Percentiles rank a stretch among this genome's conserved stretches.
phyloP scores from a whole-genome alignment of 495 filamentous ascomycete genomes.

The Penicillium parvum region DNA sequence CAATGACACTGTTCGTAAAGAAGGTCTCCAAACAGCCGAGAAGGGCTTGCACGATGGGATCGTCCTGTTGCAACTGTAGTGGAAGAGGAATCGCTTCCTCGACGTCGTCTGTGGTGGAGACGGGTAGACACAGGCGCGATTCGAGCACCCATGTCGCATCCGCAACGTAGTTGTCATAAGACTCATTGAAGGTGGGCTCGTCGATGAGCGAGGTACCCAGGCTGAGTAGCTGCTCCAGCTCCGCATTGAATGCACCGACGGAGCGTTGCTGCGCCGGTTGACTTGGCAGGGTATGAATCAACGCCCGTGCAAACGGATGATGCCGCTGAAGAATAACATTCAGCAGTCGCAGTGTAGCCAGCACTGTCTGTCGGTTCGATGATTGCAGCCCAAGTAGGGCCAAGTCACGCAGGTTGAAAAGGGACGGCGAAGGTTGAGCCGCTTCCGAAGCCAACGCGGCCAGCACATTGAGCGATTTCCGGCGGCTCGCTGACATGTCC shows the following conservation, averaged over 20 bases:
- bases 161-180: slow-evolving; percentile 77
- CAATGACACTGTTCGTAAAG: slow-evolving; percentile 83
- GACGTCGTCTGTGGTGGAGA: slow-evolving; percentile 20
- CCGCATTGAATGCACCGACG: slow-evolving; percentile 72
- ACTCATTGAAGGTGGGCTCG: slow-evolving; percentile 66
- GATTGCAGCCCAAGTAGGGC: slow-evolving; percentile 81
- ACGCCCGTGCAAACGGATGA: slow-evolving; percentile 75
- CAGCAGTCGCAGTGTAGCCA: slow-evolving; percentile 79
- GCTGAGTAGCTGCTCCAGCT: slow-evolving; percentile 68
- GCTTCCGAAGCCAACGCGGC: slow-evolving; percentile 62
- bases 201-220: slow-evolving; percentile 69
- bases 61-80: slow-evolving; percentile 56
- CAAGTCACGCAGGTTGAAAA: slow-evolving; percentile 94
- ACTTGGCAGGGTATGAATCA: slow-evolving; percentile 62
- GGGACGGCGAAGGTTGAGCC: slow-evolving; percentile 69
- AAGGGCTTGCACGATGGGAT: slow-evolving; percentile 69
- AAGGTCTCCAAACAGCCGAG: slow-evolving; percentile 70
- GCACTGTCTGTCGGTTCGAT: slow-evolving; percentile 78
- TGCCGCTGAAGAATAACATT: slow-evolving; percentile 81
- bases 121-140: slow-evolving; percentile 52
- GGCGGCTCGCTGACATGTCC: slow-evolving; percentile 60
- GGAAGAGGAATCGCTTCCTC: slow-evolving; percentile 29
- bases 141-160: slow-evolving; percentile 78
- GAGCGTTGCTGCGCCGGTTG: slow-evolving; percentile 61
- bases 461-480: slow-evolving; percentile 85